Conservation (phyloP, 202 grass and related monocot genomes). For the Panicum hallii region DNA sequence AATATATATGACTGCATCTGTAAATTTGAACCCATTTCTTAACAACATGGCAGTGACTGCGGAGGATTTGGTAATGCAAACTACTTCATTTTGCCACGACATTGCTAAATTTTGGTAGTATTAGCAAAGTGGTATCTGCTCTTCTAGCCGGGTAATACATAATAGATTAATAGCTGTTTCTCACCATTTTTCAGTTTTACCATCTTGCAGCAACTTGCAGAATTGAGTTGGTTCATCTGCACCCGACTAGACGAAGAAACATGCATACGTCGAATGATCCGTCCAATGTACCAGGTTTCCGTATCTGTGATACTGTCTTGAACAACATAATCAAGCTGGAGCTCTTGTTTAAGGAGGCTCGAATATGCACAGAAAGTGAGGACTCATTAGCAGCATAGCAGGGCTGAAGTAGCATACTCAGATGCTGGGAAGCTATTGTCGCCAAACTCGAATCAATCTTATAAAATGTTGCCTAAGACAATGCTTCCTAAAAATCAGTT, state of each 20-base stretch:
- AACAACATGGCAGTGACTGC: not conserved
- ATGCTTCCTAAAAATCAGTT: not conserved
- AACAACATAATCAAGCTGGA: not conserved
- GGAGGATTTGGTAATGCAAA: conserved; percentile 8
- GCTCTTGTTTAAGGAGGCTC: not conserved
- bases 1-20: conserved; percentile 97
- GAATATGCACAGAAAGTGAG: not conserved
- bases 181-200: not conserved
- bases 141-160: not conserved
- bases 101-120: conserved; percentile 9
- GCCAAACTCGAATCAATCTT: not conserved
- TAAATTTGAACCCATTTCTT: conserved; percentile 78
- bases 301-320: not conserved
- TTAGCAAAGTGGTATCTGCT: not conserved
- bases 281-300: not conserved
- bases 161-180: too few species aligned
- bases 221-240: not conserved
- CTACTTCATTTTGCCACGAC: not conserved
- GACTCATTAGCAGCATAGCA: not conserved
- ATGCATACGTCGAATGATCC: not conserved
- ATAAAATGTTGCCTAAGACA: not conserved
- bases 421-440: not conserved
- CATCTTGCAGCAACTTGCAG: conserved; percentile 32
- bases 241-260: not conserved
- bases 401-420: not conserved